Base-by-base conservation (phyloP, 768 basidiomycete species). In the Amanita exitialis region DNA sequence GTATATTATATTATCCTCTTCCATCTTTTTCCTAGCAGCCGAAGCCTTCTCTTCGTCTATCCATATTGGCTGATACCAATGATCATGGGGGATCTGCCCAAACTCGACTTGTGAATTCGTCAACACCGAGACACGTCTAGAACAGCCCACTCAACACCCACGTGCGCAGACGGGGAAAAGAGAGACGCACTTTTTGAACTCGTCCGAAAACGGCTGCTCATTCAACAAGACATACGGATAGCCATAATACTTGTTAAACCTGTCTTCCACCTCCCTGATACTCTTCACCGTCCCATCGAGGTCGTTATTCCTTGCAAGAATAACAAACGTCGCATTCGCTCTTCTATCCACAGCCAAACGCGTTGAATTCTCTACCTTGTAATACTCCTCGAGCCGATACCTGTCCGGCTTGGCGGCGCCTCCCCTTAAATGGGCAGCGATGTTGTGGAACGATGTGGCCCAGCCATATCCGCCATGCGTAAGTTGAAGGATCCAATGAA, bases 171-270 rank as follows among this genome's bases (percentile, higher is more conserved):
- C 18, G 10, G 25, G 36, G 20, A 35, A 18, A 15, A 47, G 30
- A 15, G 44, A 52, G 5, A 60, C 77, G 50, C 58, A 84, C 79
- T 66, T 66, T 60, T 83, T 88, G 67, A 92, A 92, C 23, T 81
- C 78, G 6, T 83, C 80, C 18, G 79, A 73, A 62, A 94, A 93
- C 1, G 75, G 73, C 55, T 78, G 80, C 50, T 95, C 90, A 59
- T 94, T 94, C 55, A 95, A 70, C 65, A 95, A 80, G 30, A 90
- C 82, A 66, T 86, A 94, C 4, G 90, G 88, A 60, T 95, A 94
- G 37, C 73, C 68, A 54, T 79, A 84, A 57, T 76, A 76, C 47
- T 74, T 72, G 66, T 95, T 95, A 66, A 93, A 94, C 44, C 84
- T 70, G 57, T 86, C 82, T 69, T 95, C 92, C 56, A 90, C 70